phyloP scores from a whole-genome alignment of 129 eudicot genomes.

The Artemisia annua region DNA sequence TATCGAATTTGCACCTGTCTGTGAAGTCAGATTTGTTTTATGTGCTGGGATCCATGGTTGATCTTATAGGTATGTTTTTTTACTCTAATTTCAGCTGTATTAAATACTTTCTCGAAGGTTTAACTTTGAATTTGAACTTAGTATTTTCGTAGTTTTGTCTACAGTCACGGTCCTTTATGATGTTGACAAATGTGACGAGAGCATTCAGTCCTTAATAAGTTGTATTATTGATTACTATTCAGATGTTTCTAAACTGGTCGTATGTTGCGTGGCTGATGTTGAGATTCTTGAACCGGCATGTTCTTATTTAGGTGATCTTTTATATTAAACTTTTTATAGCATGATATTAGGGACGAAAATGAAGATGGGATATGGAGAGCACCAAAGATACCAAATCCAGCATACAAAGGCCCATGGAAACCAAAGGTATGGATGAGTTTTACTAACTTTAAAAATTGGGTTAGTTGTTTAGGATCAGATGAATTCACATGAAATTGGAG shows the following conservation, averaged over 20 bases:
- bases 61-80: too few species aligned
- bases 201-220: conserved; percentile 70
- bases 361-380: conserved; percentile 93
- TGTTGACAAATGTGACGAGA: conserved; percentile 68
- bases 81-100: too few species aligned
- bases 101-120: conserved; percentile 13
- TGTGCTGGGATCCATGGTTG: too few species aligned
- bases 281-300: conserved; percentile 49
- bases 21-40: too few species aligned
- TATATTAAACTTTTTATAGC: conserved; percentile 40
- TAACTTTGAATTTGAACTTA: conserved; percentile 12
- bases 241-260: conserved; percentile 66
- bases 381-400: conserved; percentile 86
- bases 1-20: too few species aligned
- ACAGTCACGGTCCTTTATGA: conserved; percentile 82
- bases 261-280: conserved; percentile 71
- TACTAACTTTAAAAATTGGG: too few species aligned
- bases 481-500: too few species aligned
- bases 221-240: conserved; percentile 89
- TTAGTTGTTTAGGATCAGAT: too few species aligned
- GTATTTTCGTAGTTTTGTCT: conserved; percentile 7
- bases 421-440: conserved; percentile 53
- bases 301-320: too few species aligned
- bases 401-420: conserved; percentile 96
- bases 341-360: conserved; percentile 89